Evolutionary conservation across 2,329 filamentous ascomycete genomes (phyloP), one percentile per base, ranked within the genome.

Genomic region (Fusarium continuum): DNA sequence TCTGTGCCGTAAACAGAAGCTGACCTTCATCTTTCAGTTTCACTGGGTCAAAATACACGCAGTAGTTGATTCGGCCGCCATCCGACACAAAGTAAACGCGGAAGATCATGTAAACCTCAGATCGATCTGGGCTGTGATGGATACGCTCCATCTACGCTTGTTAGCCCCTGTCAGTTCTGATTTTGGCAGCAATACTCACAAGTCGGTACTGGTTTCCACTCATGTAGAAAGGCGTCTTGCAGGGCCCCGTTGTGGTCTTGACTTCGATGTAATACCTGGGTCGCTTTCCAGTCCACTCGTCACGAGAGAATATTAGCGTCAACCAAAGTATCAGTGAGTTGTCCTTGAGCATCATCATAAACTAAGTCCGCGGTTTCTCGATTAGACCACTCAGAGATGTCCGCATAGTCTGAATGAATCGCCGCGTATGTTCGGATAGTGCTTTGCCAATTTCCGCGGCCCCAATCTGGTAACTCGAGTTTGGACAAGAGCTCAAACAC

Each of bases 261-360:
- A 84, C 82, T 55, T 85, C 82, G 5, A 85, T 75, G 26, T 74
- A 80, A 61, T 82, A 84, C 16, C 72, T 70, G 3, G 75, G 79
- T 6, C 34, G 45, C 14, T 43, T 55, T 5, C 14, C 26, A 35
- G 57, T n/a, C 65, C 68, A 69, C n/a, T 52, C 57, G 5, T 53
- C 52, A 25, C 20, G 6, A 13, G 2, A 70, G 54, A 7, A 64
- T 45, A 3, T 55, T 55, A 16, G 49, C 43, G 5, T 39, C 58
- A 14, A 65, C 55, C 10, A 70, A 38, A 0, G 20, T 43, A 10
- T 26, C 3, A 3, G 67, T 69, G 8, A 70, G 40, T 1, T 29
- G 19, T 2, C 67, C 67, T 6, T 38, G 8, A 3, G 22, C 19
- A 43, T 70, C 59, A 11, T 8, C 0, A 11, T 67, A 68, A 5